A percentile compares a stretch with the other conserved stretches of the same genome.
Evolutionary conservation across 2,329 filamentous ascomycete genomes (phyloP).

Genomic region (Cordyceps tenuipes): DNA sequence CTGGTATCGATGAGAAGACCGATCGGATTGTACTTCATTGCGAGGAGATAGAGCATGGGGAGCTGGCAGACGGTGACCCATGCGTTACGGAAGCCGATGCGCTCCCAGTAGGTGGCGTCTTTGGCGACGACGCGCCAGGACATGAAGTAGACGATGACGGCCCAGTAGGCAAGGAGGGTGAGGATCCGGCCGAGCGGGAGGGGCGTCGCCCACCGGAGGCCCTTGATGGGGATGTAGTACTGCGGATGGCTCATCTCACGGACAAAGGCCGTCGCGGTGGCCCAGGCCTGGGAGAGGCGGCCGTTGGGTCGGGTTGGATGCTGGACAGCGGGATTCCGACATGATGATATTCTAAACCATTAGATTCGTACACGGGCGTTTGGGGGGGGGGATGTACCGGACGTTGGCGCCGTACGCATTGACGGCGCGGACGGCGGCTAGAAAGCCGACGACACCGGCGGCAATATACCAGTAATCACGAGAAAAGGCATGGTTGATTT

Average conservation of each 20-base stretch:
- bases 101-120: constrained; percentile 53
- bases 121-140: constrained; percentile 36
- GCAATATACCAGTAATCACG: constrained; percentile 52
- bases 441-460: constrained; percentile 37
- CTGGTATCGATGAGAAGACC: constrained; percentile 53
- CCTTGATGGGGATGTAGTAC: constrained; percentile 36
- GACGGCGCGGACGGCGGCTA: constrained; percentile 33
- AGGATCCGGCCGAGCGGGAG: constrained; percentile 49
- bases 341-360: constrained; percentile 35
- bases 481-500: constrained; percentile 43
- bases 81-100: constrained; percentile 58
- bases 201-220: constrained; percentile 48
- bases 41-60: constrained; percentile 54
- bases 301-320: constrained; percentile 46
- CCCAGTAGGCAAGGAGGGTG: constrained; percentile 48
- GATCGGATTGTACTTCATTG: constrained; percentile 51
- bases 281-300: constrained; percentile 41
- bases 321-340: constrained; percentile 32
- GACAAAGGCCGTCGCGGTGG: constrained; percentile 47
- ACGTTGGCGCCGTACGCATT: constrained; percentile 33
- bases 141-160: constrained; percentile 51
- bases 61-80: constrained; percentile 59
- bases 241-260: constrained; percentile 52
- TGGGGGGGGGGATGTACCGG: constrained; percentile 26
- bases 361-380: neutral